A percentile compares a stretch with the other conserved stretches of the same genome.
Conservation (phyloP, 1,284 basidiomycete species). For the Ustilago tritici region DNA sequence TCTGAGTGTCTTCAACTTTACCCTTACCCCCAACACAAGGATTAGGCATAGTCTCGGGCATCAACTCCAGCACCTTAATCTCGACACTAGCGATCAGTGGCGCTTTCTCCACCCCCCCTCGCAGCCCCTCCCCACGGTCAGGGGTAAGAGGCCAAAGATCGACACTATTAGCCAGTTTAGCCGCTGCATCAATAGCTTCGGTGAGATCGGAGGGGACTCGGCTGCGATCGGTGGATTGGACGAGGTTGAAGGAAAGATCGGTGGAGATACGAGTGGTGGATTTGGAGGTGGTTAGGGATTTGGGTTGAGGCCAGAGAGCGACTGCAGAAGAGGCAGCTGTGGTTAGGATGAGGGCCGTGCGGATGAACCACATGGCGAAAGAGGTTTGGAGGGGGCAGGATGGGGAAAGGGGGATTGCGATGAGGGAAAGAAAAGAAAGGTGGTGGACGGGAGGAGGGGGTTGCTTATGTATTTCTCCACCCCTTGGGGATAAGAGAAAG, state of each 20-base stretch:
- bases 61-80: conserved; percentile 43
- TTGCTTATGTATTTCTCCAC: neutral
- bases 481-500: neutral
- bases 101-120: conserved; percentile 66
- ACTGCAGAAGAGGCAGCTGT: conserved; percentile 16
- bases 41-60: conserved; percentile 29
- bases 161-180: conserved; percentile 68
- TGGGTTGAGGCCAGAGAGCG: conserved; percentile 71
- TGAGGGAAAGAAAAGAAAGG: neutral
- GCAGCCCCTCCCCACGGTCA: conserved; percentile 73
- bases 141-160: conserved; percentile 73
- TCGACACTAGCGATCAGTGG: conserved; percentile 37
- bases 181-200: conserved; percentile 72
- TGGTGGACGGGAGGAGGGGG: neutral
- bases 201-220: conserved; percentile 71
- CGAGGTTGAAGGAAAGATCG: conserved; percentile 72
- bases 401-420: neutral
- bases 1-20: neutral
- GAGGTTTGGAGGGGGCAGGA: neutral
- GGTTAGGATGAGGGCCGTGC: conserved; percentile 15
- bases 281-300: conserved; percentile 73
- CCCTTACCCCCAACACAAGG: conserved; percentile 15
- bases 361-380: conserved; percentile 21
- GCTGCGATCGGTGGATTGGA: conserved; percentile 59
- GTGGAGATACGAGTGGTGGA: conserved; percentile 72